Conservation (phyloP, 495 filamentous ascomycete species). For the Terfezia claveryi region DNA sequence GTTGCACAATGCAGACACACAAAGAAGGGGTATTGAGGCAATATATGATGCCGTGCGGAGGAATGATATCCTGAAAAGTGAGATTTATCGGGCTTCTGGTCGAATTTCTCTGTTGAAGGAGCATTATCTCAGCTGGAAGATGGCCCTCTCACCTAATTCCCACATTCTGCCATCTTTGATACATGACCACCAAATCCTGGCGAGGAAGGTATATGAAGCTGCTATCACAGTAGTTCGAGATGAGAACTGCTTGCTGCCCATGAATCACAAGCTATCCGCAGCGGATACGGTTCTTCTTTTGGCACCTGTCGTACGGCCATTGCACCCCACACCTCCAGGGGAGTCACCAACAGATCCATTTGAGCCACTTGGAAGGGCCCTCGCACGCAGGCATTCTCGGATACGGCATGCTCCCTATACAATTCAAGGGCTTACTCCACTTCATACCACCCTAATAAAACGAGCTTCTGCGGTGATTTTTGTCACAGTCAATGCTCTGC, state of each 20-base stretch:
- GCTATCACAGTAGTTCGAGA: constrained; percentile 20
- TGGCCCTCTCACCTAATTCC: constrained; percentile 14
- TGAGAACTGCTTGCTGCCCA: constrained; percentile 15
- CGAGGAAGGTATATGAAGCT: constrained; percentile 16
- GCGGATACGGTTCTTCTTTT: constrained; percentile 34
- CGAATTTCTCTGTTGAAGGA: constrained; percentile 14
- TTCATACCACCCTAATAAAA: constrained; percentile 37
- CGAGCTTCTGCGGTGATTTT: constrained; percentile 33
- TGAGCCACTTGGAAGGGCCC: constrained; percentile 33
- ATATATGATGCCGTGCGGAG: constrained; percentile 15
- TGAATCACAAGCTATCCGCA: constrained; percentile 9
- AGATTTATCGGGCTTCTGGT: constrained; percentile 15
- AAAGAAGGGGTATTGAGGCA: constrained; percentile 14
- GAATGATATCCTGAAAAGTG: constrained; percentile 7
- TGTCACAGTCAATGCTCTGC: constrained; percentile 20
- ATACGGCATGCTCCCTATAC: constrained; percentile 41
- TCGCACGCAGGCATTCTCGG: constrained; percentile 31
- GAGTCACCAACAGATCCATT: constrained; percentile 30
- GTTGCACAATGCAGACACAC: constrained; percentile 8
- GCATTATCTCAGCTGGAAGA: constrained; percentile 19
- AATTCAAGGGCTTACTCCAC: constrained; percentile 34
- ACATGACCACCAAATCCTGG: constrained; percentile 15
- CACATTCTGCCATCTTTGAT: constrained; percentile 14
- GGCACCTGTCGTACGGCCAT: constrained; percentile 34
- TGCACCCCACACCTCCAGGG: constrained; percentile 17